Conservation (phyloP, 2,329 filamentous ascomycete species). For the Ophiostoma sp. region DNA sequence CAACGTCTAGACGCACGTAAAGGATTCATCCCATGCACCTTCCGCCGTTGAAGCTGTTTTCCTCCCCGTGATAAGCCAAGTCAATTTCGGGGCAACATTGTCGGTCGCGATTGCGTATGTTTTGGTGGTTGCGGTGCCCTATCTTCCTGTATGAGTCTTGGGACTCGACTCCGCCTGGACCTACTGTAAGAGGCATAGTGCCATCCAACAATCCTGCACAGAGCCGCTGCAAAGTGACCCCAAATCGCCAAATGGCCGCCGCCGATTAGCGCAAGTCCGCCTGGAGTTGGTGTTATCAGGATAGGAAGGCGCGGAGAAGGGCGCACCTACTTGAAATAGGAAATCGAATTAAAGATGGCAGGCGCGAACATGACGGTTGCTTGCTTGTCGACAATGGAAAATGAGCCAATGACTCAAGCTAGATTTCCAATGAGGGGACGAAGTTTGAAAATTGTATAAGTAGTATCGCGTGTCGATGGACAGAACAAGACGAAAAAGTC, state of each 20-base stretch:
- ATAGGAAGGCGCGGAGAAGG: conserved; percentile 6
- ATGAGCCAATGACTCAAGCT: conserved; percentile 23
- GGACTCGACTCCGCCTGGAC: conserved; percentile 11
- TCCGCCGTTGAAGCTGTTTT: not conserved
- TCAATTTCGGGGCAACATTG: not conserved
- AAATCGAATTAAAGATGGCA: not conserved
- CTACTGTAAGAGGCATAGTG: conserved; percentile 18
- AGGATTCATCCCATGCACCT: not conserved
- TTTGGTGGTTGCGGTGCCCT: not conserved
- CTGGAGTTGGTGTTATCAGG: conserved; percentile 12
- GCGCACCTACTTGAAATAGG: not conserved
- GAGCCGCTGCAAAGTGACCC: not conserved
- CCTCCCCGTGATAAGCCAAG: not conserved
- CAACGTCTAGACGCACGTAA: not conserved
- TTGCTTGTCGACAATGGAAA: not conserved
- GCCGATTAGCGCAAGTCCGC: not conserved
- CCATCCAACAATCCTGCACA: not conserved
- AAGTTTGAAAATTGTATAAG: not conserved
- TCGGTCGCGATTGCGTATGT: not conserved
- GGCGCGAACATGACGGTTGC: not conserved
- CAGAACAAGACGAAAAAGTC: not conserved
- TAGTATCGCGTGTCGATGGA: not conserved
- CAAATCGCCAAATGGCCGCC: conserved; percentile 8
- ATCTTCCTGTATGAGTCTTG: not conserved
- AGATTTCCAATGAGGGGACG: conserved; percentile 8